Conservation (phyloP, 768 basidiomycete genomes). For the Boletus bicolor region DNA sequence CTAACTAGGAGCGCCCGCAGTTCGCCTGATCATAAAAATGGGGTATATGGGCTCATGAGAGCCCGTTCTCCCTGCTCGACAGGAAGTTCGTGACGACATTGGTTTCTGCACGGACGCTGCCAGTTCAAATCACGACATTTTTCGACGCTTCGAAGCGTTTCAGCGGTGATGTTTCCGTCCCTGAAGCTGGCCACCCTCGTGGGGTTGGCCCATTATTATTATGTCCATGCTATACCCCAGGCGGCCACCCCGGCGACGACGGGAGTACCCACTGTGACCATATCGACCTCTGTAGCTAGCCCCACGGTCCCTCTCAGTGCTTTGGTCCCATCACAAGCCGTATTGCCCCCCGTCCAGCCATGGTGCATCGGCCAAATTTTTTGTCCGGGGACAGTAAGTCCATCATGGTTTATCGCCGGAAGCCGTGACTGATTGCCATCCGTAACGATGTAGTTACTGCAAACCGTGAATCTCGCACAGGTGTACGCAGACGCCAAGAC, state of each 20-base stretch:
- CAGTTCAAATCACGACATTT: neutral
- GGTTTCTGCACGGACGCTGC: neutral
- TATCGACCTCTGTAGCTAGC: constrained; percentile 62
- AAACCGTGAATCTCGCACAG: constrained; percentile 79
- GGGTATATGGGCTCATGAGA: neutral
- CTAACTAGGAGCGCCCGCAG: neutral
- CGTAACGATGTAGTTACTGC: constrained; percentile 53
- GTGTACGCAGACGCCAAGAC: constrained; percentile 83
- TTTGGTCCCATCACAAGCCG: constrained; percentile 60
- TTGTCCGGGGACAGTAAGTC: constrained; percentile 69
- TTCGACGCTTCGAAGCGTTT: neutral
- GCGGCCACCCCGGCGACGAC: constrained; percentile 13
- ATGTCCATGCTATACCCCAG: constrained; percentile 17
- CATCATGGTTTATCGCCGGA: no score
- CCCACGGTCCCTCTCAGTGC: constrained; percentile 53
- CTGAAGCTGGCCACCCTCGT: constrained; percentile 13
- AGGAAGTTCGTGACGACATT: neutral
- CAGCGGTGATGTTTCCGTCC: constrained; percentile 32
- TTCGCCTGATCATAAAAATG: neutral
- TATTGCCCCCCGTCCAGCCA: constrained; percentile 62
- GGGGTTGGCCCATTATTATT: constrained; percentile 9
- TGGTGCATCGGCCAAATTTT: constrained; percentile 82
- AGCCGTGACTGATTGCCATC: neutral
- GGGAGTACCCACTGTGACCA: constrained; percentile 36
- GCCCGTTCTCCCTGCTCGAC: neutral